Conservation (phyloP, 2,329 filamentous ascomycete species). For the Penicillium glabrum region DNA sequence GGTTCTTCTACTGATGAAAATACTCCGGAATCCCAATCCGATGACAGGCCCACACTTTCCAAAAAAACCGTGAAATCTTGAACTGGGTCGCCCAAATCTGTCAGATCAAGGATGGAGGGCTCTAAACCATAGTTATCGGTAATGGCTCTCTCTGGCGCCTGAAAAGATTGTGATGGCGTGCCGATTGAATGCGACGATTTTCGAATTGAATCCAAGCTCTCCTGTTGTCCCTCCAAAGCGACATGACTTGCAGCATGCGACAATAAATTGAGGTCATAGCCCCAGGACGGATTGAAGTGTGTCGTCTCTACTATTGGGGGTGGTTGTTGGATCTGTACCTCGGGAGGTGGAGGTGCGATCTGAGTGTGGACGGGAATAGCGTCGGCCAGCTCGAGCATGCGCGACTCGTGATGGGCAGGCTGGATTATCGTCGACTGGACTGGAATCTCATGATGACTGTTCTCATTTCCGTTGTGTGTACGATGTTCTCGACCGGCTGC, state of each 20-base stretch:
- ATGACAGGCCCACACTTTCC: conserved; percentile 50
- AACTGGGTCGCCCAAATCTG: conserved; percentile 49
- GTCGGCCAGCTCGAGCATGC: conserved; percentile 48
- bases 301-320: conserved; percentile 43
- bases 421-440: conserved; percentile 39
- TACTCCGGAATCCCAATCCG: conserved; percentile 50
- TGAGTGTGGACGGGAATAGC: conserved; percentile 43
- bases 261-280: conserved; percentile 50
- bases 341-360: conserved; percentile 32
- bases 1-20: conserved; percentile 45
- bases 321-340: conserved; percentile 41
- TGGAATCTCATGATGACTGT: conserved; percentile 34
- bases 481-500: conserved; percentile 41
- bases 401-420: conserved; percentile 41
- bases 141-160: conserved; percentile 37
- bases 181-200: conserved; percentile 34
- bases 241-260: conserved; percentile 52
- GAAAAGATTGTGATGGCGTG: conserved; percentile 35
- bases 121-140: conserved; percentile 46
- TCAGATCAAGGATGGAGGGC: conserved; percentile 46
- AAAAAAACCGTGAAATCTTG: conserved; percentile 51
- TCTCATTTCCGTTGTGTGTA: conserved; percentile 25
- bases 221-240: conserved; percentile 47
- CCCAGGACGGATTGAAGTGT: conserved; percentile 52
- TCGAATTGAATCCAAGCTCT: conserved; percentile 38